Evolutionary conservation across 768 basidiomycete genomes (phyloP).

Genomic region (Macrolepiota fuliginosa): DNA sequence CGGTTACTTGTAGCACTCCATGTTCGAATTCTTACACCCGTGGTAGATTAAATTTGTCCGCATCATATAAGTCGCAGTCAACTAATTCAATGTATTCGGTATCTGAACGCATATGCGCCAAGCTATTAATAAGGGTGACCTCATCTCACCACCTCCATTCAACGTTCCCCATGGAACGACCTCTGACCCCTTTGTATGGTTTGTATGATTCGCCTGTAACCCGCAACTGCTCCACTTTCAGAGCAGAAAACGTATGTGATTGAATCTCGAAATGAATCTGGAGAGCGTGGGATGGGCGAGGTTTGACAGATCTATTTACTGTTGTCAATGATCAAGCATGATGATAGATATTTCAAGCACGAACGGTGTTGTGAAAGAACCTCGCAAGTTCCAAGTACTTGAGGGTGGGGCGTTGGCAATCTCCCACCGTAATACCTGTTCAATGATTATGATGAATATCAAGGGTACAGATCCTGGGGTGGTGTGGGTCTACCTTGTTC

Average conservation of each 20-base stretch:
- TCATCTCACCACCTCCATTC: constrained; percentile 59
- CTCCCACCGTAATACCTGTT: constrained; percentile 75
- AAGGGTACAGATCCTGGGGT: background rate
- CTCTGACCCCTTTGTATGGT: constrained; percentile 88
- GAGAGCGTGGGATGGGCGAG: constrained; percentile 74
- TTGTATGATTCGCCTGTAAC: constrained; percentile 80
- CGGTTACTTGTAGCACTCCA: background rate
- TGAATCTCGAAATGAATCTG: constrained; percentile 71
- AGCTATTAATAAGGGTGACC: background rate
- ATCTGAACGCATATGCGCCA: background rate
- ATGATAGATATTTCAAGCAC: constrained; percentile 20
- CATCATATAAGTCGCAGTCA: background rate
- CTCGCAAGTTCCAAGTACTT: constrained; percentile 69
- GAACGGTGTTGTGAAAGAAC: constrained; percentile 69
- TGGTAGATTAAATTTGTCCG: constrained; percentile 4
- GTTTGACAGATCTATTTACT: constrained; percentile 30
- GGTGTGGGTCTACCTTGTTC: constrained; percentile 42
- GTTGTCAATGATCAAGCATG: constrained; percentile 2
- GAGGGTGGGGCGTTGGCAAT: constrained; percentile 66
- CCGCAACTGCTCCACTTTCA: constrained; percentile 86
- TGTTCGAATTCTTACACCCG: background rate
- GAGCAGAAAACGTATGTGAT: constrained; percentile 69
- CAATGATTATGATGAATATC: background rate
- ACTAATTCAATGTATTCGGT: constrained; percentile 4
- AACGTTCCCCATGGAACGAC: constrained; percentile 59